Conservation (phyloP, 495 filamentous ascomycete species). For the Parathielavia hyrcaniae region DNA sequence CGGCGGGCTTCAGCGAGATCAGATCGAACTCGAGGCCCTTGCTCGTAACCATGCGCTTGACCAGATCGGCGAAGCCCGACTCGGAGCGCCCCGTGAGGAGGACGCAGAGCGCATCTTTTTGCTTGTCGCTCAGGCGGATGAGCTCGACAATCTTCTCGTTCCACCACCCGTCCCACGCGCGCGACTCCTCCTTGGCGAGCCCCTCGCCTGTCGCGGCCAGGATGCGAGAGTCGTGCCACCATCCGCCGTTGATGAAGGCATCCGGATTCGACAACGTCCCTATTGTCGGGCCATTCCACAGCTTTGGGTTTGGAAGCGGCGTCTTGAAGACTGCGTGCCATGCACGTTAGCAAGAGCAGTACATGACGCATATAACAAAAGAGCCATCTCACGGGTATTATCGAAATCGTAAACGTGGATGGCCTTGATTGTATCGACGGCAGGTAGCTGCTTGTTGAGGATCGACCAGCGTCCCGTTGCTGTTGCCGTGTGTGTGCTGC, state of each 20-base stretch:
- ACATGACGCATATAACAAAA: not conserved
- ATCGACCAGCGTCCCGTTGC: constrained; percentile 77
- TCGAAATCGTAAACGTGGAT: constrained; percentile 99
- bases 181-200: constrained; percentile 70
- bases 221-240: constrained; percentile 92
- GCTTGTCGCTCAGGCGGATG: constrained; percentile 72
- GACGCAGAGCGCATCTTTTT: constrained; percentile 79
- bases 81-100: constrained; percentile 87
- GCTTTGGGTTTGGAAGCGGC: constrained; percentile 77
- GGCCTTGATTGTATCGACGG: constrained; percentile 59
- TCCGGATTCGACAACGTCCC: constrained; percentile 68
- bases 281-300: constrained; percentile 76
- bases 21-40: constrained; percentile 82
- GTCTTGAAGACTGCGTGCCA: constrained; percentile 68
- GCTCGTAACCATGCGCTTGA: constrained; percentile 75
- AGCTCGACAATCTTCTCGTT: constrained; percentile 87
- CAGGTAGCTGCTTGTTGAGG: constrained; percentile 63
- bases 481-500: constrained; percentile 54
- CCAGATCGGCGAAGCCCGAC: constrained; percentile 63
- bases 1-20: constrained; percentile 78
- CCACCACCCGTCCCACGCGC: constrained; percentile 93
- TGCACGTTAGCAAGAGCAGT: constrained; percentile 6
- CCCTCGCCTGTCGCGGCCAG: constrained; percentile 83
- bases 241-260: constrained; percentile 77
- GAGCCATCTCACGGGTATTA: constrained; percentile 65